Base-by-base conservation (phyloP, 306 rosid species). In the Cicer arietinum region DNA sequence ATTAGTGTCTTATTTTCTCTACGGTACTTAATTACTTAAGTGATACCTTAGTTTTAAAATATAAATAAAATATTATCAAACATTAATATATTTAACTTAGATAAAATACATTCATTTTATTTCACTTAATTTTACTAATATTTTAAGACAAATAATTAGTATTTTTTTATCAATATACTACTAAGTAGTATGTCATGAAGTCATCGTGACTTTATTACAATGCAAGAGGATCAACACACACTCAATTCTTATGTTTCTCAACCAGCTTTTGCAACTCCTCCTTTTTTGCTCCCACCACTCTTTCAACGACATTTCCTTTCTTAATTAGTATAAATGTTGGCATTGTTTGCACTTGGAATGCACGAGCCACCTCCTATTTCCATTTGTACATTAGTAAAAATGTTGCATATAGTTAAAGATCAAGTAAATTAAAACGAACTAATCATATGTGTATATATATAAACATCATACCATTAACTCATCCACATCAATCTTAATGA, bases 401-500 rank as follows among this genome's bases (percentile, higher is more conserved):
- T 42, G n/a, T 71, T 18, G 37, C 16, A 35, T 9, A 52, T 17
- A 70, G 7, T 6, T 10, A 16, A 16, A 16, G 1, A 42, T 16
- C 1, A n/a, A 69, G 16, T 42, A 39, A 3, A 42, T 30, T 42
- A 52, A 42, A 18, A 11, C 52, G 11, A 58, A 58, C 18, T 18
- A 68, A 20, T 39, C 7, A 76, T 3, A 41, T 30, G 17, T 20
- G 22, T 14, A 14, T 20, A 20, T 20, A 20, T 20, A 20, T 20
- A 20, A 20, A 20, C 2, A 63, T 16, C 48, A 39, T 86, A 88
- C 96, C 88, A 71, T 73, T 60, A 92, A 82, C 68, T 85, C 91
- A 56, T 92, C 97, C 12, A 89, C 97, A 41, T 91, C 97, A 72
- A 91, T 81, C 84, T 85, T 81, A 69, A 93, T 45, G 79, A 91